A percentile compares a stretch with the other conserved stretches of the same genome.
These are phyloP conservation scores for Medicago arabica DNA, from an alignment of 306 rosid genomes.

Conservation along the genomic window DNA sequence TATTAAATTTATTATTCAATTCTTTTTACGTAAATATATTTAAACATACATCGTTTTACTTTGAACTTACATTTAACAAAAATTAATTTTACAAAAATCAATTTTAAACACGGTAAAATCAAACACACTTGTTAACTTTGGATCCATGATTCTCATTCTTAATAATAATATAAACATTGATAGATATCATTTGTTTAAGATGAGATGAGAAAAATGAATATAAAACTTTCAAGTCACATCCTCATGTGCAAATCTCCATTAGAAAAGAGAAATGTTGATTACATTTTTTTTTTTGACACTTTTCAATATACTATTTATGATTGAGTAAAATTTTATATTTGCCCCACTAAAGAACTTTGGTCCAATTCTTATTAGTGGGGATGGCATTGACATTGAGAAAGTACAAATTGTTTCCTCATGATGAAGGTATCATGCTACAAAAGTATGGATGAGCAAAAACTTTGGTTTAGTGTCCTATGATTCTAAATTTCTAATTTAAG, in stretches of 20 bases:
- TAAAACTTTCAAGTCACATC: neutral
- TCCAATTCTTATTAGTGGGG: neutral
- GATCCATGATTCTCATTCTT: too few species aligned
- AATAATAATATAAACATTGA: too few species aligned
- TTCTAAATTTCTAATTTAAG: neutral
- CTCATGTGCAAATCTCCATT: neutral
- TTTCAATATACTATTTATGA: neutral
- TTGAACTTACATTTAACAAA: too few species aligned
- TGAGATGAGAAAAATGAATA: too few species aligned
- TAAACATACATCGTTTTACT: too few species aligned
- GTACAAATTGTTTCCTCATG: neutral
- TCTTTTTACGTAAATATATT: too few species aligned
- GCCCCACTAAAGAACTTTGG: neutral
- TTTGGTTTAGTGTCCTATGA: neutral
- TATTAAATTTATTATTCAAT: too few species aligned
- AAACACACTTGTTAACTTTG: too few species aligned
- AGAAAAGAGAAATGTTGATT: neutral
- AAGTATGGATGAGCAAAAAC: neutral
- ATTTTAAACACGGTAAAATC: too few species aligned
- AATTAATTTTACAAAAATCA: too few species aligned
- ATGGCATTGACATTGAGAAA: neutral
- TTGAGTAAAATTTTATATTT: neutral
- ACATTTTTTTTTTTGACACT: neutral
- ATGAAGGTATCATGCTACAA: conserved; percentile 2
- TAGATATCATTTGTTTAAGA: too few species aligned